A percentile compares a stretch with the other conserved stretches of the same genome.
These are phyloP conservation scores for Backusella circina DNA, from an alignment of 192 early-diverging fungal genomes.

Conservation along the genomic window DNA sequence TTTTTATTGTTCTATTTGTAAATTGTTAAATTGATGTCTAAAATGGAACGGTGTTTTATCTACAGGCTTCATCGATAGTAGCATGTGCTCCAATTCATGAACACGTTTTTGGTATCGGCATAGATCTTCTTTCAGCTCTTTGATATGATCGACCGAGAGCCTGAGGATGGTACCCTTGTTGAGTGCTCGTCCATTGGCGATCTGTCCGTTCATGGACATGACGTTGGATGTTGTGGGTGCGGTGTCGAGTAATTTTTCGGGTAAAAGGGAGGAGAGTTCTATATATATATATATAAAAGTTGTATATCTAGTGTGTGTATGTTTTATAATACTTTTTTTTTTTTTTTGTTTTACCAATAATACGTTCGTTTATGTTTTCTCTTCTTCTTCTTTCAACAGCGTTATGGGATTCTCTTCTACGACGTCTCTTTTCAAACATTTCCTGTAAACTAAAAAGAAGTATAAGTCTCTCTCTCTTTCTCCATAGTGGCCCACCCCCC, in stretches of 20 bases:
- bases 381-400: conserved; percentile 25
- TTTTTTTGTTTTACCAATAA: conserved; percentile 12
- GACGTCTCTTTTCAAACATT: conserved; percentile 25
- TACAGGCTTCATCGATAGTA: conserved; percentile 5
- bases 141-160: conserved; percentile 36
- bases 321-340: not conserved
- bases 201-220: conserved; percentile 10
- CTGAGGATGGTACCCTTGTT: conserved; percentile 34
- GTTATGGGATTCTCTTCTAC: conserved; percentile 30
- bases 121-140: conserved; percentile 22
- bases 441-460: conserved; percentile 9
- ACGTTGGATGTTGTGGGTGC: conserved; percentile 30
- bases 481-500: too few relatives aligned
- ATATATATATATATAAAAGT: not conserved
- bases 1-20: conserved; percentile 6
- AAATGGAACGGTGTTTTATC: not conserved
- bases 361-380: conserved; percentile 26
- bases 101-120: conserved; percentile 23
- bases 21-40: conserved; percentile 7
- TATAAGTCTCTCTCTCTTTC: too few relatives aligned
- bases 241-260: conserved; percentile 25
- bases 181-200: conserved; percentile 18
- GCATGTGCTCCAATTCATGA: conserved; percentile 21
- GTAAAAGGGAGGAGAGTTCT: conserved; percentile 31
- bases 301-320: too few relatives aligned